Percentiles rank a stretch among this genome's conserved stretches.
phyloP scores from a whole-genome alignment of 805 yeast genomes.

The Candida namnaoensis region DNA sequence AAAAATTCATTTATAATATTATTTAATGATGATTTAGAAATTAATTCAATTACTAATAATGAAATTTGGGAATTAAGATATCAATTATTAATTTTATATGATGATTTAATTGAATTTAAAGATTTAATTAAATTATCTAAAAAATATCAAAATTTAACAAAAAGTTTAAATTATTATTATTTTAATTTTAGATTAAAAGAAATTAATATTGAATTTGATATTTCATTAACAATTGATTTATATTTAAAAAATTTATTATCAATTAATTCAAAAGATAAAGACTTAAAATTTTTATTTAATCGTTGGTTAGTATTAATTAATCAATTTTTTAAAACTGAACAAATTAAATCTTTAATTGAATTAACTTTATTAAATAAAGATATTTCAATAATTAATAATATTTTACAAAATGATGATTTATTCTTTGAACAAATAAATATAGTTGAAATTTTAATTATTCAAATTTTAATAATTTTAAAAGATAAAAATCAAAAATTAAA shows the following conservation, averaged over 20 bases:
- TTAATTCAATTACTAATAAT: neutral
- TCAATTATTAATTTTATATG: slow-evolving; percentile 39
- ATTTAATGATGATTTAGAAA: slow-evolving; percentile 9
- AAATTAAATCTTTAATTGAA: slow-evolving; percentile 20
- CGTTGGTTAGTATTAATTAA: slow-evolving; percentile 52
- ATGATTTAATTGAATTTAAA: slow-evolving; percentile 19
- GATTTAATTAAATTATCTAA: slow-evolving; percentile 1
- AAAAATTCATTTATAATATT: slow-evolving; percentile 16
- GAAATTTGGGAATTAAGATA: slow-evolving; percentile 38
- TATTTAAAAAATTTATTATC: slow-evolving; percentile 18
- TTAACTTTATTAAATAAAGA: slow-evolving; percentile 16
- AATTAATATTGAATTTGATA: slow-evolving; percentile 22
- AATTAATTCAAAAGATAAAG: slow-evolving; percentile 2
- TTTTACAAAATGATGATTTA: slow-evolving; percentile 29
- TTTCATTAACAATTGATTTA: slow-evolving; percentile 6
- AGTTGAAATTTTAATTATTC: slow-evolving; percentile 18
- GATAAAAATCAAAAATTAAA: no score
- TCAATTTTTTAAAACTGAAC: slow-evolving; percentile 19
- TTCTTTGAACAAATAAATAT: slow-evolving; percentile 38
- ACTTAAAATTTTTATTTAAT: slow-evolving; percentile 22
- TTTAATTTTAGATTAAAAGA: slow-evolving; percentile 44
- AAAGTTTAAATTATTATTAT: slow-evolving; percentile 15
- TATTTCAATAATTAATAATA: slow-evolving; percentile 8
- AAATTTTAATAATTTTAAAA: no score
- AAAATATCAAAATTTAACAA: neutral